Evolutionary conservation across 1,139 yeast species (phyloP).

Genomic region (Magnusiomyces suaveolens): DNA sequence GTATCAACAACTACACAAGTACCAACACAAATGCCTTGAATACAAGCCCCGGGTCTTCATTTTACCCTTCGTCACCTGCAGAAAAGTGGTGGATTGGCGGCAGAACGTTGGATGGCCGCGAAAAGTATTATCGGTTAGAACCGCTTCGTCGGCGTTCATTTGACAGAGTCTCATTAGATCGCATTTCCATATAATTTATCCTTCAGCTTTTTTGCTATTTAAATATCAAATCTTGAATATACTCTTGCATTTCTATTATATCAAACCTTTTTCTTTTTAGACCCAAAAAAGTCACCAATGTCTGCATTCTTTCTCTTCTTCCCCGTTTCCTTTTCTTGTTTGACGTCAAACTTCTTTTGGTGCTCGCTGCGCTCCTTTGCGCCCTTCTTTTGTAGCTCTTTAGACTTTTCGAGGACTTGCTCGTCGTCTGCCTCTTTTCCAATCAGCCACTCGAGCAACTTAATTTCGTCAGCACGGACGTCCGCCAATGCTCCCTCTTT

Average conservation of each 20-base stretch:
- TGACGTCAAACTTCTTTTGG: conserved; percentile 24
- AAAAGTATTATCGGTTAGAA: conserved; percentile 25
- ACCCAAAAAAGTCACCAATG: neutral
- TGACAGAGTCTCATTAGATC: conserved; percentile 26
- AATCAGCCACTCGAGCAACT: conserved; percentile 54
- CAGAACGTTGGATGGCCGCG: conserved; percentile 26
- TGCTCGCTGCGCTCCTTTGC: conserved; percentile 27
- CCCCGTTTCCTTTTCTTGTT: conserved; percentile 15
- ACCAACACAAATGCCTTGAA: neutral
- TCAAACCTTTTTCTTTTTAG: neutral
- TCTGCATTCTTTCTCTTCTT: neutral
- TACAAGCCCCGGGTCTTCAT: conserved; percentile 5
- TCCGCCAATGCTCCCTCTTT: conserved; percentile 31
- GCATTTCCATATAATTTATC: conserved; percentile 21
- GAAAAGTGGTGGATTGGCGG: conserved; percentile 32
- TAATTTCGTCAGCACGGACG: conserved; percentile 71
- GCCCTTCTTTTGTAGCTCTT: conserved; percentile 40
- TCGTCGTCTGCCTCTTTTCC: conserved; percentile 46
- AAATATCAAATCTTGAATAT: neutral
- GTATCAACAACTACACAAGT: conserved; percentile 14
- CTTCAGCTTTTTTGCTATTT: neutral
- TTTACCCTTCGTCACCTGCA: conserved; percentile 12
- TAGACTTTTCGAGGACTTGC: conserved; percentile 44
- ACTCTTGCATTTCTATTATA: neutral
- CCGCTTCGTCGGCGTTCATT: conserved; percentile 25